Base-by-base conservation (phyloP, 768 basidiomycete species). In the Boletus sp. region DNA sequence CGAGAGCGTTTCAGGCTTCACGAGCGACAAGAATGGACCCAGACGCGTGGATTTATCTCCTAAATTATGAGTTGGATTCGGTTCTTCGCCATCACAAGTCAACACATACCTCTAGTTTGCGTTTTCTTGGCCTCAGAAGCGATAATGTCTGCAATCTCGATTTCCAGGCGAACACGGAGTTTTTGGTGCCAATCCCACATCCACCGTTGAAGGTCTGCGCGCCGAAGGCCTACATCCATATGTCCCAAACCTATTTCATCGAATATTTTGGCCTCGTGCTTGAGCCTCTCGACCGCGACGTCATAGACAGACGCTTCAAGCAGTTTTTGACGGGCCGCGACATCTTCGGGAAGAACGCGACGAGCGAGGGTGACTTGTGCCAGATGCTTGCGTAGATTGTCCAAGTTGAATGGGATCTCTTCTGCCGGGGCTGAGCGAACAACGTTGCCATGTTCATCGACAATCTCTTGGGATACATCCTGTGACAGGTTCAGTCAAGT, bases 101-200 rank as follows among this genome's bases (percentile, higher is more conserved):
- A 41, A 42, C 32, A 61, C 66, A 24, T 51, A 68, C 67, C 66
- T 52, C 60, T 61, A 28, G 47, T 58, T 42, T 54, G 59, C 48
- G 47, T 58, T 42, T 52, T 58, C 48, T 67, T 62, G 0, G 57
- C 61, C 59, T 83, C 83, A 9, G 73, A 61, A 14, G 65, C 58
- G 2, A 72, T 54, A 17, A 89, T 78, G 9, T 72, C 73, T 12
- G 71, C 65, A 20, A 89, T 80, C 60, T 87, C 86, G 1, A 71
- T 65, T 51, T 77, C 75, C 6, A 89, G 70, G 6, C 83, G 76
- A 5, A 47, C 67, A 30, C 77, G 71, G n/a, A 94, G 77, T 59
- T 80, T 78, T 17, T 72, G 64, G 64, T 93, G 88, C 93, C 93
- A 96, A 7, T 82, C 75, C 87, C 89, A 92, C 90, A 96, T 92